A percentile compares a stretch with the other conserved stretches of the same genome.
phyloP scores from a whole-genome alignment of 139 green algal genomes.

The Chlorella sp. region DNA sequence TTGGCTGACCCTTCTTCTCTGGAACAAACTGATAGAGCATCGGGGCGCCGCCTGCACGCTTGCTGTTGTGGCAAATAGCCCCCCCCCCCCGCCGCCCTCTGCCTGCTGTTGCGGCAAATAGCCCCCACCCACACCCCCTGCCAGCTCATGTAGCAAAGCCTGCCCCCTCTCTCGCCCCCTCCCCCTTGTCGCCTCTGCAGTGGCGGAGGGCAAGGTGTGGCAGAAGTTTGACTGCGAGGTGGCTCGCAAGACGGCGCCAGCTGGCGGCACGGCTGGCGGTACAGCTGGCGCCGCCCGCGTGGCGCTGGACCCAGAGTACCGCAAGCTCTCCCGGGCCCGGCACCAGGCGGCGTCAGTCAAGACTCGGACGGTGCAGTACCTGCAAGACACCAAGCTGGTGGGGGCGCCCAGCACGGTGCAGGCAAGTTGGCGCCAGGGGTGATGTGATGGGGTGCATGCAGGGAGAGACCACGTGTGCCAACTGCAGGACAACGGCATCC shows the following conservation, averaged over 20 bases:
- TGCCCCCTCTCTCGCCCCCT: not conserved
- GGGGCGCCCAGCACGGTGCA: conserved; percentile 26
- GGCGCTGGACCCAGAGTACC: conserved; percentile 44
- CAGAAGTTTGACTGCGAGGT: conserved; percentile 61
- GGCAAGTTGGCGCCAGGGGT: not conserved
- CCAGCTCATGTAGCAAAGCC: too few species aligned
- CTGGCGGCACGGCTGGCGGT: too few species aligned
- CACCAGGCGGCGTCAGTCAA: conserved; percentile 30
- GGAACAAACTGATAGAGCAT: too few species aligned
- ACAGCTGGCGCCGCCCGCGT: not conserved
- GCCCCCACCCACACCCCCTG: not conserved
- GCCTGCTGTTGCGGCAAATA: too few species aligned
- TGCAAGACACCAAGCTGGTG: conserved; percentile 32
- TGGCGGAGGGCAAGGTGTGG: conserved; percentile 49
- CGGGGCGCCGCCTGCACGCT: too few species aligned
- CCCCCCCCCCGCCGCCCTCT: too few species aligned
- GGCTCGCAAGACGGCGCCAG: not conserved
- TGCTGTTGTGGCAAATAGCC: too few species aligned
- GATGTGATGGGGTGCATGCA: too few species aligned
- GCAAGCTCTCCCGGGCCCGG: conserved; percentile 41
- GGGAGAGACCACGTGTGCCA: too few species aligned
- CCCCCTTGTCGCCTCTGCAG: conserved; percentile 11
- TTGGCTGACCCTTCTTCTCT: too few species aligned
- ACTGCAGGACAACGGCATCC: too few species aligned
- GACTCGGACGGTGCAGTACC: conserved; percentile 34